Evolutionary conservation across 129 eudicot genomes (phyloP).

Genomic region (Sambucus nigra): DNA sequence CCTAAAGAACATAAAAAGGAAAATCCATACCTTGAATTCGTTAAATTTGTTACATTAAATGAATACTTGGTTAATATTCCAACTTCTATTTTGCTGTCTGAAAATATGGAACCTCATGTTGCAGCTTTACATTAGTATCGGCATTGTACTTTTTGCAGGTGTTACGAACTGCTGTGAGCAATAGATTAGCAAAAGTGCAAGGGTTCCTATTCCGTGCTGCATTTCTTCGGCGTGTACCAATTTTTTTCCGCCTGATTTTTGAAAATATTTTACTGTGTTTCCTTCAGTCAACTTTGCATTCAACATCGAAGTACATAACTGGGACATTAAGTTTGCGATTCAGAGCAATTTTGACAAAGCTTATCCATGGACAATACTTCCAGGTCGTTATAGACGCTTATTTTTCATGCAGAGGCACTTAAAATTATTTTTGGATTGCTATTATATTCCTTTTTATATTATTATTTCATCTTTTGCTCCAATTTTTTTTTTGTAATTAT

Average conservation of each 20-base stretch:
- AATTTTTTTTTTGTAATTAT: constrained; percentile 5
- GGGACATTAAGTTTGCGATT: constrained; percentile 96
- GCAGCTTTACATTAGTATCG: constrained; percentile 5
- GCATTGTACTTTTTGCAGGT: constrained; percentile 50
- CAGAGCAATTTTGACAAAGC: constrained; percentile 88
- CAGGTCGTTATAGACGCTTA: constrained; percentile 40
- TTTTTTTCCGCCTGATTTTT: constrained; percentile 73
- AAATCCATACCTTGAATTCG: neutral
- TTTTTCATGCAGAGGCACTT: neutral
- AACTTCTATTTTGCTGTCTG: no score
- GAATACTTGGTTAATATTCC: no score
- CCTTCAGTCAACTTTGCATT: constrained; percentile 77
- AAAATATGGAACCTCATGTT: neutral
- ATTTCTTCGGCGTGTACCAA: constrained; percentile 95
- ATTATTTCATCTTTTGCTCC: neutral
- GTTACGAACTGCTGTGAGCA: constrained; percentile 91
- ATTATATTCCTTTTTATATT: no score
- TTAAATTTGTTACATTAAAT: no score
- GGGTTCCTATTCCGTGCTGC: constrained; percentile 98
- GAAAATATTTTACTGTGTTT: constrained; percentile 87
- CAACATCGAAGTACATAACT: constrained; percentile 91
- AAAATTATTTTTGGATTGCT: neutral
- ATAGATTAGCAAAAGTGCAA: constrained; percentile 97
- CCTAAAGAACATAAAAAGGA: neutral
- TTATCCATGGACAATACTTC: constrained; percentile 82